These are phyloP conservation scores for Tetradesmus lagerheimii DNA, from an alignment of 139 green algal genomes.

Conservation along the genomic window DNA sequence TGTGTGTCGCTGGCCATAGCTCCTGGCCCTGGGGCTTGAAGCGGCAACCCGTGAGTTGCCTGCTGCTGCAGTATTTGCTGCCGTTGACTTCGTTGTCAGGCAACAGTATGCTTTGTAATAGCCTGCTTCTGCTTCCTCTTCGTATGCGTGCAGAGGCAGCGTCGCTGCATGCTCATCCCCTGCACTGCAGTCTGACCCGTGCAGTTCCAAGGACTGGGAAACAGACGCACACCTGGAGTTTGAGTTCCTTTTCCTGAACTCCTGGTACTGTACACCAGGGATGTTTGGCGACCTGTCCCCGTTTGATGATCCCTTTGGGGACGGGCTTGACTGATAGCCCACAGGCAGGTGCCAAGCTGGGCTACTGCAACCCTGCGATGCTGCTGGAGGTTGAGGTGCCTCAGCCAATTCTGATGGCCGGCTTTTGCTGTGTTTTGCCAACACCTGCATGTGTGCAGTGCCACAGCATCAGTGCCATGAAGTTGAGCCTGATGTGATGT, in stretches of 20 bases:
- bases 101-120: too few species aligned
- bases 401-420: background rate
- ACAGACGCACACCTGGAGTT: background rate
- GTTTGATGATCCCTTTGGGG: background rate
- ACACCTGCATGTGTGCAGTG: background rate
- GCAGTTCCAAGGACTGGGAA: background rate
- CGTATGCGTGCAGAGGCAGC: too few species aligned
- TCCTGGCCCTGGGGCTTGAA: background rate
- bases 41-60: background rate
- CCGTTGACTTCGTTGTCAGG: background rate
- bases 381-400: background rate
- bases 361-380: background rate
- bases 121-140: background rate
- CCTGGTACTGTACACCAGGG: background rate
- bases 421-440: background rate
- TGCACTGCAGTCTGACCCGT: background rate
- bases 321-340: background rate
- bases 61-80: background rate
- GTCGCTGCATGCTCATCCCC: background rate
- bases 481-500: background rate
- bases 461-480: background rate
- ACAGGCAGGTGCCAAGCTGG: background rate
- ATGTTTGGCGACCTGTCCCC: background rate
- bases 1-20: background rate
- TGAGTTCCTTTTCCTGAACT: background rate